Percentiles rank a stretch among this genome's conserved stretches.
phyloP scores from a whole-genome alignment of 371 early-diverging fungal genomes.

The Umbelopsis sp. region DNA sequence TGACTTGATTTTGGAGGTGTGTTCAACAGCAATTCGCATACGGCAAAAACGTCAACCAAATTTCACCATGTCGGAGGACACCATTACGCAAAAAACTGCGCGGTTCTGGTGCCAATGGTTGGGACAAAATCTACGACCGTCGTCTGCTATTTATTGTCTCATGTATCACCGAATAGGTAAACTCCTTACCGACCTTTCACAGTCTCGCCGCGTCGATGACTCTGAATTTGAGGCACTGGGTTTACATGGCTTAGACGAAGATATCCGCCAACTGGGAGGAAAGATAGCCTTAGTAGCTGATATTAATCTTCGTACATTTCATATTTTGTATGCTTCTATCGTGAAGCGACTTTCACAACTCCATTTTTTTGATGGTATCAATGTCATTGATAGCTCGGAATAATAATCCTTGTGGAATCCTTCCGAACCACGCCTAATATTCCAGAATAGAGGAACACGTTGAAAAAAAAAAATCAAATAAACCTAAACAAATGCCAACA shows the following conservation, averaged over 20 bases:
- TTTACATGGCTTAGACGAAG: constrained; percentile 29
- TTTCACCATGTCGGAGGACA: neutral
- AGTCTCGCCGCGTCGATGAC: constrained; percentile 11
- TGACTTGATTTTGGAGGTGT: constrained; percentile 29
- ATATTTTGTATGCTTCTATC: constrained; percentile 27
- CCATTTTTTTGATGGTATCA: neutral
- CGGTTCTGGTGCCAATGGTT: constrained; percentile 40
- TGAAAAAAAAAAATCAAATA: no score
- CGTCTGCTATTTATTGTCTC: constrained; percentile 33
- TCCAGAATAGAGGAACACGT: no score
- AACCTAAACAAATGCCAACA: no score
- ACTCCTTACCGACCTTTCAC: constrained; percentile 18
- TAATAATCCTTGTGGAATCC: no score
- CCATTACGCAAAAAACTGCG: constrained; percentile 11
- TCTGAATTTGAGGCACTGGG: neutral
- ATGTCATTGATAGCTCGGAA: no score
- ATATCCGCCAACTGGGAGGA: constrained; percentile 31
- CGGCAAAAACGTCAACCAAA: neutral
- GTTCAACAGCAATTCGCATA: constrained; percentile 24
- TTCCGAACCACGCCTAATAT: no score
- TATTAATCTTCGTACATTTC: constrained; percentile 37
- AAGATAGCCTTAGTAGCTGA: constrained; percentile 33
- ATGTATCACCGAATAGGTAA: constrained; percentile 36
- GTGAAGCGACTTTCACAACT: neutral
- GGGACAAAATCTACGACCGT: constrained; percentile 28